Evolutionary conservation across 169 alveolate genomes (phyloP), one percentile per base, ranked within the genome.

Genomic region (Plasmodium adleri): DNA sequence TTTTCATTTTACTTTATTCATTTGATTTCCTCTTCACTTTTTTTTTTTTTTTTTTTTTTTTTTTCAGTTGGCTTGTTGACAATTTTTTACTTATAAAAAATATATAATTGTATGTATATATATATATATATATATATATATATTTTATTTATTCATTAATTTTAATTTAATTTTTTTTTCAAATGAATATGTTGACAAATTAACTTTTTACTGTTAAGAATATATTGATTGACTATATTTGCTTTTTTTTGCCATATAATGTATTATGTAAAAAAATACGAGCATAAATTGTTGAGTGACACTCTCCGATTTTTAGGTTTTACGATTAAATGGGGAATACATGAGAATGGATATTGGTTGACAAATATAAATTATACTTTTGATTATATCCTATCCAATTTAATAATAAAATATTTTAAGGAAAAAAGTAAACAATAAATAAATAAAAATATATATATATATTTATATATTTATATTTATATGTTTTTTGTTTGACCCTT

Each of bases 291-390:
- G 22, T 72, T 64, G 12, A 68, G 83, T 22, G 90, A 80, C 7
- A 80, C 90, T 13, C 20, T 80, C 13, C 32, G 90, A 32, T 80
- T 80, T 80, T 80, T 80, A 39, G 90, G 90, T 3, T 80, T 80
- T 67, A 80, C 90, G 20, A 45, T 80, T 12, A 80, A 80, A 24
- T 80, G 90, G 90, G 90, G 90, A 32, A 80, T 80, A 52, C 90
- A 80, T 60, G 90, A 80, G 43, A 80, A 80, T 67, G 90, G 90
- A 5, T 80, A 80, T 71, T 80, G 90, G 90, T 5, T 80, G 28
- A 52, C 90, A 13, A 80, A 80, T 39, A 24, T 80, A 28, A 80
- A 80, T 12, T 80, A 80, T 52, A 20, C 90, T 8, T 80, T 80
- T 67, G 90, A 80, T 59, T 80, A 80, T 62, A 67, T 80, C 9